Evolutionary conservation across 768 basidiomycete species (phyloP).

Genomic region (Boletus insuetus): DNA sequence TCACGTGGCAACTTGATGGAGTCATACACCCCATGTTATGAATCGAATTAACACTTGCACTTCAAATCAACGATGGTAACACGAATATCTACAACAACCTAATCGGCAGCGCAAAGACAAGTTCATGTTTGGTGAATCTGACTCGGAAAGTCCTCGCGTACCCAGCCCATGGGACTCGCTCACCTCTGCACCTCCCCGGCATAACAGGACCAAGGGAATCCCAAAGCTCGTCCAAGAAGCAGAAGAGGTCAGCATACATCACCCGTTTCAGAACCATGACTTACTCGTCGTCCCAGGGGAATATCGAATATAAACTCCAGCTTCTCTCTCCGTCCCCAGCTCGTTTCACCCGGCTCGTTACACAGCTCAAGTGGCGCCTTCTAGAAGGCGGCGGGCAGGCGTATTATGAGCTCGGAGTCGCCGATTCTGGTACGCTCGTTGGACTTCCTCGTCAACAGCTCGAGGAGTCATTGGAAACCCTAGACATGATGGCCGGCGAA

Average conservation of each 20-base stretch:
- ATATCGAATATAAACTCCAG: conserved; percentile 94
- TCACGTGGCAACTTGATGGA: conserved; percentile 16
- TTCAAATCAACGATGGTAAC: conserved; percentile 42
- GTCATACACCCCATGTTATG: background rate
- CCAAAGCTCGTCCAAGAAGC: conserved; percentile 75
- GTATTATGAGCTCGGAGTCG: conserved; percentile 80
- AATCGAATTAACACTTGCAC: background rate
- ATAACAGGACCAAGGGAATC: conserved; percentile 33
- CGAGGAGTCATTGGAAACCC: conserved; percentile 77
- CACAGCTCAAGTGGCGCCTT: conserved; percentile 94
- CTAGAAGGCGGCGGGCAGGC: conserved; percentile 83
- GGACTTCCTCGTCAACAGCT: conserved; percentile 75
- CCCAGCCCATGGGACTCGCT: conserved; percentile 83
- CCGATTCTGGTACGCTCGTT: conserved; percentile 84
- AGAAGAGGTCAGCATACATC: conserved; percentile 47
- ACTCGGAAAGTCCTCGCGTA: conserved; percentile 75
- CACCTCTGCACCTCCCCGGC: conserved; percentile 49
- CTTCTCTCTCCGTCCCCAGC: conserved; percentile 73
- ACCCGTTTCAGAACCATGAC: background rate
- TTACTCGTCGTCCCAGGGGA: conserved; percentile 48
- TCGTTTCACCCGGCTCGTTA: conserved; percentile 82
- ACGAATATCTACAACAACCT: conserved; percentile 46
- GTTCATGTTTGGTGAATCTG: conserved; percentile 80
- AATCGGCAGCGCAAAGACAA: conserved; percentile 3
- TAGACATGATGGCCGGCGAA: conserved; percentile 93